Percentiles rank a stretch among this genome's conserved stretches.
These are phyloP conservation scores for Penicillium cosmopolitanum DNA, from an alignment of 495 filamentous ascomycete species.

Conservation along the genomic window DNA sequence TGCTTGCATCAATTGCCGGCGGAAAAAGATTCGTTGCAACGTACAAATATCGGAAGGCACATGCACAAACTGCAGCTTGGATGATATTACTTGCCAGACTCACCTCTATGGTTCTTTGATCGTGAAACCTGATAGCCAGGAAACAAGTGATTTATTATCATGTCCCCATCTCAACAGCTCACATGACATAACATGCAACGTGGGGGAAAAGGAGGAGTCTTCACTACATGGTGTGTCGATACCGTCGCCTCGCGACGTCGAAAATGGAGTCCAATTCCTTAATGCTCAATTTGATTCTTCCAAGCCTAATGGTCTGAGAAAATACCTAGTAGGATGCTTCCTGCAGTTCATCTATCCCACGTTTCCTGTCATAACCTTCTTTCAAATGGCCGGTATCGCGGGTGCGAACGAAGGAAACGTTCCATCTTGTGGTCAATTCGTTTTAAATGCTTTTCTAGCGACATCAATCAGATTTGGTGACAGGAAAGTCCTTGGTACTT, in stretches of 20 bases:
- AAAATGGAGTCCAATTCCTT: not conserved
- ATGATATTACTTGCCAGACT: not conserved
- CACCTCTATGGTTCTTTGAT: not conserved
- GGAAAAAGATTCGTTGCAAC: conserved; percentile 2
- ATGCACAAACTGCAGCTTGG: conserved; percentile 2
- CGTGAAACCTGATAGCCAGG: not conserved
- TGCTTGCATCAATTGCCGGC: conserved; percentile 1
- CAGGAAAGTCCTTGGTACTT: not conserved
- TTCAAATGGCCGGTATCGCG: conserved; percentile 3
- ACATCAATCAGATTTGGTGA: not conserved
- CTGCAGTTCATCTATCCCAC: not conserved
- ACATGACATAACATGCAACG: not conserved
- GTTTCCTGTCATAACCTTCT: conserved; percentile 1
- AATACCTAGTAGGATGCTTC: not conserved
- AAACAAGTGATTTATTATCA: conserved; percentile 2
- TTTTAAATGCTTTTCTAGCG: not conserved
- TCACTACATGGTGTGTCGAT: not conserved
- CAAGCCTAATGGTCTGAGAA: not conserved
- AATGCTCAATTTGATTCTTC: not conserved
- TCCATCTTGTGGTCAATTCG: conserved; percentile 3
- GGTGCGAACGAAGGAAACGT: not conserved
- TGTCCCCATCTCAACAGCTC: not conserved
- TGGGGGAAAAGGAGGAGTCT: not conserved
- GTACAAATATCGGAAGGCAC: not conserved
- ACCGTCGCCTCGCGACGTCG: not conserved